These are phyloP conservation scores for Hypoxylon sp. DNA, from an alignment of 2,329 filamentous ascomycete genomes.

Conservation along the genomic window DNA sequence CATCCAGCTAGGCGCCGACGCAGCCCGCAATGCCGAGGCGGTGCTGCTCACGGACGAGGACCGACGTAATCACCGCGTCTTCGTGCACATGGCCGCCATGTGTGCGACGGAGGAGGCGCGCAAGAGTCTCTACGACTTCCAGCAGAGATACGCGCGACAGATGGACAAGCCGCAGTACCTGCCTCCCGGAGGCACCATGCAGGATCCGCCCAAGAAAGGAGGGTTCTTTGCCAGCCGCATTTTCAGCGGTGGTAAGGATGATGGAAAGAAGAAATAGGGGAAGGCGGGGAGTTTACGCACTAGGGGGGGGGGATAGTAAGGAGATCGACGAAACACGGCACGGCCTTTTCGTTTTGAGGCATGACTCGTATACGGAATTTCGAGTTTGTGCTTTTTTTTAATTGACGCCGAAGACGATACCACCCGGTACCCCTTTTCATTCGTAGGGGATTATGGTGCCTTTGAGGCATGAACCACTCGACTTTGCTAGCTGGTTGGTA, in stretches of 20 bases:
- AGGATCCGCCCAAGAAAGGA: slow-evolving; percentile 20
- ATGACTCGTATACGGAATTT: background rate
- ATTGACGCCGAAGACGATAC: too few relatives aligned
- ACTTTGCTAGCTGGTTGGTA: too few relatives aligned
- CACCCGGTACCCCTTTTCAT: too few relatives aligned
- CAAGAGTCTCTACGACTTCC: slow-evolving; percentile 59
- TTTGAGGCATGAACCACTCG: too few relatives aligned
- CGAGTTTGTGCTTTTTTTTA: too few relatives aligned
- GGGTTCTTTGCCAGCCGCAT: slow-evolving; percentile 43
- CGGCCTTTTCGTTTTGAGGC: too few relatives aligned
- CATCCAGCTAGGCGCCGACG: background rate
- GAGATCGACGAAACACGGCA: too few relatives aligned
- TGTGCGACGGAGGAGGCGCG: slow-evolving; percentile 59
- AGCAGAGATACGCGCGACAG: slow-evolving; percentile 57
- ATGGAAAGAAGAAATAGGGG: background rate
- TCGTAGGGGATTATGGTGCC: too few relatives aligned
- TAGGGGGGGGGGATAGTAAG: background rate
- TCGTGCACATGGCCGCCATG: slow-evolving; percentile 55
- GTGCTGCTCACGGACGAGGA: slow-evolving; percentile 51
- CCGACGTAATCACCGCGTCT: slow-evolving; percentile 54
- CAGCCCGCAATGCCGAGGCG: slow-evolving; percentile 7
- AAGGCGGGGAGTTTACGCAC: background rate
- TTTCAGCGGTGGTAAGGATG: slow-evolving; percentile 32
- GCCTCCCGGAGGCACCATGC: slow-evolving; percentile 47
- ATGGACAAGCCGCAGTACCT: slow-evolving; percentile 51